Base-by-base conservation (phyloP, 2,329 filamentous ascomycete genomes). In the Arthrinium puccinioides region DNA sequence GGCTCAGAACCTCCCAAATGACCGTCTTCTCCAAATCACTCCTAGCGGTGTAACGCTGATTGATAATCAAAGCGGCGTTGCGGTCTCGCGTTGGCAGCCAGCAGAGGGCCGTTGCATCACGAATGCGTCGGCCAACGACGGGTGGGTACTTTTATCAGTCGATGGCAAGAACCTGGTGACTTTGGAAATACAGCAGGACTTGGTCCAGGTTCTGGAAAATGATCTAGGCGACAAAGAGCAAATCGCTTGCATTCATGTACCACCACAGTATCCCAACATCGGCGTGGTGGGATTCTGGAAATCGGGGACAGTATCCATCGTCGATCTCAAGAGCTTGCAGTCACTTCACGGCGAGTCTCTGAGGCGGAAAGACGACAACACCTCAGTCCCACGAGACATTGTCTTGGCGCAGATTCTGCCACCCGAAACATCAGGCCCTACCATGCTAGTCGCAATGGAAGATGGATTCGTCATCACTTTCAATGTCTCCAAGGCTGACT, bases 401-500 rank as follows among this genome's bases (percentile, higher is more conserved):
- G 76, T 82, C 0, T 72, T 97, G 7, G 82, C 86, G 5, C 81
- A 89, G 43, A 72, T 97, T 4, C 74, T 96, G 30, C 80, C 82
- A 11, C 68, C 71, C 6, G 50, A 62, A 7, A 39, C 59, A 8
- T 61, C 66, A 6, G 75, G 74, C 0, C 83, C 87, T 1, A 95
- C 85, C 0, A 69, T 98, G 0, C 84, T 98, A 43, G 74, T 95
- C 21, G 85, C 90, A 10, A 84, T 96, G 74, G 87, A 94, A 32
- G 90, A 97, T 59, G 92, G 92, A 4, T 87, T 84, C 43, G 84
- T 98, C 1, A 74, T 94, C 35, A 92, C 84, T 0, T 97, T 89
- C 54, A 76, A 79, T 21, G 72, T 95, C 24, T 75, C 85, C 21
- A 60, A 66, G 1, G 50, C 62, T 1, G 73, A 75, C n/a, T 76